A percentile compares a stretch with the other conserved stretches of the same genome.
These are phyloP conservation scores for Flaveria sonorensis DNA, from an alignment of 129 eudicot genomes.

Conservation along the genomic window DNA sequence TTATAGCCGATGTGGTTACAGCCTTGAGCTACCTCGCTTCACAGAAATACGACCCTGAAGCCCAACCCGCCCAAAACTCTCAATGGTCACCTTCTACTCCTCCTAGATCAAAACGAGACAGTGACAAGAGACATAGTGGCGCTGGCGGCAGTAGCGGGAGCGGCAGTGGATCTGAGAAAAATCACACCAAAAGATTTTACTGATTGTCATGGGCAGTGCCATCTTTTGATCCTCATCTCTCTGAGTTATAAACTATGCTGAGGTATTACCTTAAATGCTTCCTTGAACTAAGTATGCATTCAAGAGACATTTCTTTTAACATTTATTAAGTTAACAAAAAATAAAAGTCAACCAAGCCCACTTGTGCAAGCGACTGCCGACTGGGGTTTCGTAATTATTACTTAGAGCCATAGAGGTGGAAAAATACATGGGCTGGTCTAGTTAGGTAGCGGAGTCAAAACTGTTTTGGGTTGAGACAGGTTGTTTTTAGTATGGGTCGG, in stretches of 20 bases:
- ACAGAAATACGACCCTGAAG: constrained; percentile 57
- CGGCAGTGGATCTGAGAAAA: constrained; percentile 48
- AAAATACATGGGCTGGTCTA: no score
- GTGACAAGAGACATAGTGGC: constrained; percentile 34
- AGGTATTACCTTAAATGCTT: constrained; percentile 30
- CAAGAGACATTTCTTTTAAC: no score
- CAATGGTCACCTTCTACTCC: constrained; percentile 57
- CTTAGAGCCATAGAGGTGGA: no score
- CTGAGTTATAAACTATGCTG: constrained; percentile 6
- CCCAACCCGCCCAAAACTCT: constrained; percentile 41
- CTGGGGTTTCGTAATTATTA: not conserved
- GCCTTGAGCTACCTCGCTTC: constrained; percentile 67
- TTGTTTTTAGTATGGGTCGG: not conserved
- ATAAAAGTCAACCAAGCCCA: not conserved
- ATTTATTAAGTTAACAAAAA: not conserved
- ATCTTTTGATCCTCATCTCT: constrained; percentile 19
- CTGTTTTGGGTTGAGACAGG: not conserved
- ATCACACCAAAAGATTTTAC: constrained; percentile 32
- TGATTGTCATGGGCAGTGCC: not conserved
- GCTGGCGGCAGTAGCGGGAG: constrained; percentile 34
- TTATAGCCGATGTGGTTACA: constrained; percentile 71
- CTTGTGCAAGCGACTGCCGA: not conserved
- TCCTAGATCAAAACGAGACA: constrained; percentile 55
- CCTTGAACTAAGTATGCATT: not conserved
- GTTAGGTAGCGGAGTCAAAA: no score